Conservation (phyloP, 345 rosid species). For the Sonneratia caseolaris region DNA sequence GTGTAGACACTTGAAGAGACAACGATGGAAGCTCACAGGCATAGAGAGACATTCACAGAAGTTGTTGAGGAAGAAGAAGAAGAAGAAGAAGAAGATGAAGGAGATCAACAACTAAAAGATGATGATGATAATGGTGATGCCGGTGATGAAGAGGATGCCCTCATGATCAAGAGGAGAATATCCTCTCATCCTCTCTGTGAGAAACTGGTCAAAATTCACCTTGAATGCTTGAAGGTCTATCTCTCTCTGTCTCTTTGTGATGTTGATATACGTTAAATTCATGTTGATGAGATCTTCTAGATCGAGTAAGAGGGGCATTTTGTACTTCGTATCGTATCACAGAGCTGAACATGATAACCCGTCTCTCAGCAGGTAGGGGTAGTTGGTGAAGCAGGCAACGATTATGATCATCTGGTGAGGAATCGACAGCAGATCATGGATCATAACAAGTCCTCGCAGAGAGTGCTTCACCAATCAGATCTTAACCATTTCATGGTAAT, state of each 20-base stretch:
- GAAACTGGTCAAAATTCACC: conserved; percentile 31
- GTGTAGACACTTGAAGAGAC: not conserved
- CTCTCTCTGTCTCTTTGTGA: not conserved
- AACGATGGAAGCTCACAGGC: not conserved
- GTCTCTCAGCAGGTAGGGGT: not conserved
- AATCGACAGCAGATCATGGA: not conserved
- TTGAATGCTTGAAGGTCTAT: conserved; percentile 42
- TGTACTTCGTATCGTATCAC: no score
- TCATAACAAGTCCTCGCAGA: conserved; percentile 2
- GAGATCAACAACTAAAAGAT: conserved; percentile 3
- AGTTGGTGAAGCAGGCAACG: conserved; percentile 5
- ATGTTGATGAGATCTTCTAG: not conserved
- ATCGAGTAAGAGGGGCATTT: no score
- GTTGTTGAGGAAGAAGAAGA: conserved; percentile 7
- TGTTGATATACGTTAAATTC: no score
- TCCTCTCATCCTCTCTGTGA: conserved; percentile 43
- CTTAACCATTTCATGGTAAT: conserved; percentile 39
- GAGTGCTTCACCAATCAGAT: conserved; percentile 26
- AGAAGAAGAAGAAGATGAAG: conserved; percentile 7
- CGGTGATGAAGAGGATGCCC: conserved; percentile 12
- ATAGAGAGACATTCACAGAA: not conserved
- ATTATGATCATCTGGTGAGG: not conserved
- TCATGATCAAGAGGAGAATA: conserved; percentile 46
- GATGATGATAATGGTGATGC: conserved; percentile 1
- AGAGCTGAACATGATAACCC: not conserved